These are phyloP conservation scores for Trametopsis cervina DNA, from an alignment of 768 basidiomycete genomes.

Conservation along the genomic window DNA sequence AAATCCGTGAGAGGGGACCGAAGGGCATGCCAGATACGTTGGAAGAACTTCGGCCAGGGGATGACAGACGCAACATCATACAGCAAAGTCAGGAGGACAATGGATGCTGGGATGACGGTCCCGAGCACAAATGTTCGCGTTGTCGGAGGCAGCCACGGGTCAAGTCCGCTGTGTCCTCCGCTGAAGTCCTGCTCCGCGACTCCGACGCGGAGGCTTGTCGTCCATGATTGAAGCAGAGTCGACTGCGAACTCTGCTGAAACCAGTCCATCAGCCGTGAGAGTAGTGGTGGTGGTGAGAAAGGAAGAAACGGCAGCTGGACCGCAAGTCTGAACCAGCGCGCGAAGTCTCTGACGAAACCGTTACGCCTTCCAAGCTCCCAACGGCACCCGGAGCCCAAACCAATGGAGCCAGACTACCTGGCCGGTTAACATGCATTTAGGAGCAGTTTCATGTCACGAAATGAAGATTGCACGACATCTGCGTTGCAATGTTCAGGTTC, in stretches of 20 bases:
- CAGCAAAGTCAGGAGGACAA: slow-evolving; percentile 3
- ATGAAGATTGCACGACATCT: background rate
- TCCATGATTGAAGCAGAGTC: background rate
- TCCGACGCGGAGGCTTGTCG: background rate
- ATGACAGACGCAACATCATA: slow-evolving; percentile 7
- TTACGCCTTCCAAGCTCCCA: background rate
- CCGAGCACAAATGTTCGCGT: slow-evolving; percentile 5
- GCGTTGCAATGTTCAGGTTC: background rate
- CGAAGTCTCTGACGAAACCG: background rate
- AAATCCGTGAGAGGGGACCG: slow-evolving; percentile 44
- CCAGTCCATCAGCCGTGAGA: background rate
- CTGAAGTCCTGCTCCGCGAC: background rate
- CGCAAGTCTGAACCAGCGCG: too few species aligned
- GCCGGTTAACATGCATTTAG: background rate
- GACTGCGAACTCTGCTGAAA: background rate
- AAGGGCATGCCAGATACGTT: slow-evolving; percentile 1
- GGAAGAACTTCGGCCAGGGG: slow-evolving; percentile 2
- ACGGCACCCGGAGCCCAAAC: background rate
- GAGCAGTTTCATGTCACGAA: background rate
- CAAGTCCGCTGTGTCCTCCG: background rate
- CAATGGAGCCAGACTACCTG: too few species aligned
- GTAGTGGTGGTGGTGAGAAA: background rate
- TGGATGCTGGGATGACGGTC: slow-evolving; percentile 8
- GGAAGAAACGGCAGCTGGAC: background rate
- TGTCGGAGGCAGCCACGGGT: slow-evolving; percentile 3